Percentiles rank a stretch among this genome's conserved stretches.
These are phyloP conservation scores for Stagonosporopsis rhizophila DNA, from an alignment of 2,329 filamentous ascomycete species.

Conservation along the genomic window DNA sequence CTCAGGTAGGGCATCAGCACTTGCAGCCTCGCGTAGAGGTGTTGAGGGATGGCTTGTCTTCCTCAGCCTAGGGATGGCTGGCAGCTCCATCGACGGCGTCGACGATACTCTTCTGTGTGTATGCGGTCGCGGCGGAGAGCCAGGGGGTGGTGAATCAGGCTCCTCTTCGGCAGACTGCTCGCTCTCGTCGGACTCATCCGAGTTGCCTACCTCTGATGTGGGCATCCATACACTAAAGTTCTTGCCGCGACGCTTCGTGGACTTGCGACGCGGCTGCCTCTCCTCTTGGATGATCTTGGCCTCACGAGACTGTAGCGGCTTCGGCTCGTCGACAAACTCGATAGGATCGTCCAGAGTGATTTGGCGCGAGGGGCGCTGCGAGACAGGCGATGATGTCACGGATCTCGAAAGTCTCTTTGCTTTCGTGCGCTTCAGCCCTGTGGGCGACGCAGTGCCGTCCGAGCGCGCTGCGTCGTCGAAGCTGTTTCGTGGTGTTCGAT, in stretches of 20 bases:
- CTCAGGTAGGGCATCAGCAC: slow-evolving; percentile 22
- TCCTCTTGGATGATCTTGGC: slow-evolving; percentile 24
- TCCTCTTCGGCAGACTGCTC: slow-evolving; percentile 28
- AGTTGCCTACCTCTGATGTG: slow-evolving; percentile 45
- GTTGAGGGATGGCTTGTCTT: slow-evolving; percentile 52
- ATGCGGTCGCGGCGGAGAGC: slow-evolving; percentile 43
- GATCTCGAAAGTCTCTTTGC: slow-evolving; percentile 49
- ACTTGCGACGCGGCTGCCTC: slow-evolving; percentile 36
- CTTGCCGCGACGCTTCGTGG: slow-evolving; percentile 46
- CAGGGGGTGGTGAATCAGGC: slow-evolving; percentile 29
- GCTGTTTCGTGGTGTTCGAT: slow-evolving; percentile 45
- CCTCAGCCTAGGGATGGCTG: slow-evolving; percentile 54
- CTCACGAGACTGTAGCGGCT: slow-evolving; percentile 11
- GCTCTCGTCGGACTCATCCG: slow-evolving; percentile 46
- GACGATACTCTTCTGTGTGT: slow-evolving; percentile 57
- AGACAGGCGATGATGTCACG: slow-evolving; percentile 35
- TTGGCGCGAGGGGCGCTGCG: slow-evolving; percentile 43
- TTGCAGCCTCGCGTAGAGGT: slow-evolving; percentile 30
- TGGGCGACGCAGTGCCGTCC: slow-evolving; percentile 41
- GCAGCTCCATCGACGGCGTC: slow-evolving; percentile 55
- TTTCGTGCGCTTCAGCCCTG: slow-evolving; percentile 47
- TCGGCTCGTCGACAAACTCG: slow-evolving; percentile 23
- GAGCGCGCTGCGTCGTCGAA: slow-evolving; percentile 48
- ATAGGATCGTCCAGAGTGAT: slow-evolving; percentile 45
- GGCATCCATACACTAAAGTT: slow-evolving; percentile 60